Evolutionary conservation across 176 grass and related monocot genomes (phyloP).

Genomic region (Oryza meyeriana): DNA sequence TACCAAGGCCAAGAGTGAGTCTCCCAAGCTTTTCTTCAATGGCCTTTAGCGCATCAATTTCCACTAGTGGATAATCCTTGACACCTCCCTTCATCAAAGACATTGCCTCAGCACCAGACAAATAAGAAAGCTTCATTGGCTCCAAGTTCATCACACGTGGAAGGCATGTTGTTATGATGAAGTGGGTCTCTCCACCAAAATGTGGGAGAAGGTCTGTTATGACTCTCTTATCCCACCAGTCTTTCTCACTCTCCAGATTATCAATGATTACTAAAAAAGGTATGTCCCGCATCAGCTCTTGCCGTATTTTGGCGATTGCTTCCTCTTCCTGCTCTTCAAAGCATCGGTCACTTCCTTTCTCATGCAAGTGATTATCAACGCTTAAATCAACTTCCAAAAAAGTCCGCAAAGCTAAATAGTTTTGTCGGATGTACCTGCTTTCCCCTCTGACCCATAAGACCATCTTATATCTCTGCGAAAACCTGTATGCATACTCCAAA

Average conservation of each 20-base stretch:
- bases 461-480: constrained; percentile 91
- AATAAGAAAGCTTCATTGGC: constrained; percentile 88
- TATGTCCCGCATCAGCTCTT: constrained; percentile 83
- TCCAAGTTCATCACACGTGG: constrained; percentile 80
- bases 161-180: constrained; percentile 89
- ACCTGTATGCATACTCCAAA: constrained; percentile 93
- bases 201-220: constrained; percentile 81
- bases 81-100: constrained; percentile 85
- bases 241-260: constrained; percentile 91
- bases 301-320: constrained; percentile 69
- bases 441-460: constrained; percentile 94
- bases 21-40: constrained; percentile 94
- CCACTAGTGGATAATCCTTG: constrained; percentile 72
- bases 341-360: constrained; percentile 76
- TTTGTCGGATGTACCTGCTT: constrained; percentile 79
- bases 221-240: constrained; percentile 90
- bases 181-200: constrained; percentile 85
- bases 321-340: constrained; percentile 98
- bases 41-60: constrained; percentile 79
- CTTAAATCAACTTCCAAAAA: constrained; percentile 74
- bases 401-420: constrained; percentile 69
- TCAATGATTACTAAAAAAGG: constrained; percentile 95
- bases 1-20: constrained; percentile 72
- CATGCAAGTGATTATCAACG: constrained; percentile 54
- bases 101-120: constrained; percentile 90